These are phyloP conservation scores for Daldinia eschscholtzii DNA, from an alignment of 2,329 filamentous ascomycete species.

Conservation along the genomic window DNA sequence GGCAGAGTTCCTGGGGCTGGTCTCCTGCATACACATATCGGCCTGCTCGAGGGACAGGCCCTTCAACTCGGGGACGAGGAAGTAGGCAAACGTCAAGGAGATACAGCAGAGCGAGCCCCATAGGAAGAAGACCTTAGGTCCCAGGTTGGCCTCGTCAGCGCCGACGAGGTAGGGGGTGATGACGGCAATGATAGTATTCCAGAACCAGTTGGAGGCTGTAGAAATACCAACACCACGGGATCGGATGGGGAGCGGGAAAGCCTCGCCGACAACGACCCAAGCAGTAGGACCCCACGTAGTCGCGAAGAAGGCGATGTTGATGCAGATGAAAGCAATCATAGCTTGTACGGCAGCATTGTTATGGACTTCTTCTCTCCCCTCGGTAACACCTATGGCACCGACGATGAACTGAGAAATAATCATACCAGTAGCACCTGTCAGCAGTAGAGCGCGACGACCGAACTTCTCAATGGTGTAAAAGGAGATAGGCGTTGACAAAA, in stretches of 20 bases:
- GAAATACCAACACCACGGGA: constrained; percentile 78
- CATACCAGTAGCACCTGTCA: constrained; percentile 79
- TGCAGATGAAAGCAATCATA: constrained; percentile 80
- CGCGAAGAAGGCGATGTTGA: constrained; percentile 86
- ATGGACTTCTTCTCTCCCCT: constrained; percentile 51
- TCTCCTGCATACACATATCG: constrained; percentile 71
- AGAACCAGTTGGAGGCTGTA: constrained; percentile 80
- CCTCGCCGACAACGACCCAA: constrained; percentile 80
- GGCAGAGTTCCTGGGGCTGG: constrained; percentile 56
- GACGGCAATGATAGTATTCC: constrained; percentile 72
- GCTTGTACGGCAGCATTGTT: constrained; percentile 58
- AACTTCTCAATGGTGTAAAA: constrained; percentile 79
- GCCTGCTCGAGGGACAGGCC: constrained; percentile 80
- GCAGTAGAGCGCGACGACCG: constrained; percentile 76
- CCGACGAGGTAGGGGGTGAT: constrained; percentile 80
- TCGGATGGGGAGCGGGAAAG: constrained; percentile 81
- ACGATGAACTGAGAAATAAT: constrained; percentile 77
- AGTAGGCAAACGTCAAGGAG: constrained; percentile 68
- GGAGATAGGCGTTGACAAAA: constrained; percentile 76
- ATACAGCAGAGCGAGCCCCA: constrained; percentile 71
- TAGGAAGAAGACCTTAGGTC: constrained; percentile 66
- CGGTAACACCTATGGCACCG: constrained; percentile 68
- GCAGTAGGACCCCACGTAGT: constrained; percentile 78
- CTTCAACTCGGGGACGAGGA: constrained; percentile 79
- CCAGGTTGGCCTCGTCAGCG: constrained; percentile 58